Evolutionary conservation across 345 rosid genomes (phyloP), one percentile per base, ranked within the genome.

Genomic region (Euphorbia pulcherrima): DNA sequence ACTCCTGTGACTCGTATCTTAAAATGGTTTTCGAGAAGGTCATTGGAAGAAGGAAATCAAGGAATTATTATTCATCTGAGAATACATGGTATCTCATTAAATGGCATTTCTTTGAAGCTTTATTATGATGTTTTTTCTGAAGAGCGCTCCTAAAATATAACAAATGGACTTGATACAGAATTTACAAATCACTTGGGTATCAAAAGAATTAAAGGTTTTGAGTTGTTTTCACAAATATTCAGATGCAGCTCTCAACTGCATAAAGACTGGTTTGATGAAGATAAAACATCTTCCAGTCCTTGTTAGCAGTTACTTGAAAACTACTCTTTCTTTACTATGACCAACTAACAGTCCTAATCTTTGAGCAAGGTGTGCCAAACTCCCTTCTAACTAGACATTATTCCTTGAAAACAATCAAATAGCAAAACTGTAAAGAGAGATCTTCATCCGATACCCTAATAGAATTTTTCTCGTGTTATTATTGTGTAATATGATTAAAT

Each of bases 61-160:
- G 8, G 29, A 3, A 13, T 39, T 26, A 16, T 6, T 12, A 26
- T 35, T 41, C 24, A 20, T 18, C 51, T 48, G 67, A 62, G 65
- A 61, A 52, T 62, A 14, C 52, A 53, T 35, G 50, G 2, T 35
- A 26, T 57, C 26, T 6, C 39, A 35, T 41, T 26, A 54, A 55
- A 67, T 54, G 8, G 18, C 13, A 39, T n/a, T n/a, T n/a, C n/a
- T n/a, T n/a, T n/a, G n/a, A n/a, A n/a, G n/a, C n/a, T 68, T 67
- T 39, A 13, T 3, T 29, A 23, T 24, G 21, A 40, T 23, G 65
- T 62, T 62, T 62, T 52, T 62, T 60, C 33, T 0, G 1, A 62
- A 62, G 51, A 41, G 21, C 41, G 52, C 41, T 62, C 33, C 65
- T 62, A 62, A 62, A 24, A 29, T 16, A 23, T 39, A 62, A 12